Conservation (phyloP, 2,329 filamentous ascomycete species). For the Fusarium agapanthi region DNA sequence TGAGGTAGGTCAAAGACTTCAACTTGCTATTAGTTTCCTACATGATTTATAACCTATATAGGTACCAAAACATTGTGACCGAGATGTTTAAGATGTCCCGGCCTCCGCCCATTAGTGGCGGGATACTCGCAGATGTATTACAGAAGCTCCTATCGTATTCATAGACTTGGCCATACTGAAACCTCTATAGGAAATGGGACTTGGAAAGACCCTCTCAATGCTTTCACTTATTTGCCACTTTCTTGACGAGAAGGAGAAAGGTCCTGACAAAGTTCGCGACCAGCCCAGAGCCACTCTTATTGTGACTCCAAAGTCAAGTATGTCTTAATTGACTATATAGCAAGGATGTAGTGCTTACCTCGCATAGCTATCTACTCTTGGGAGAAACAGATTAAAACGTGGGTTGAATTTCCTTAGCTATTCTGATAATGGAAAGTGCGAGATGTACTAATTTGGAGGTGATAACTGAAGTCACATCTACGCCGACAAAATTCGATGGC, state of each 20-base stretch:
- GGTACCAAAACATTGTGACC: not conserved
- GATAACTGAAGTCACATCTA: not conserved
- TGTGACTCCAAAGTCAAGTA: not conserved
- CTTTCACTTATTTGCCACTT: not conserved
- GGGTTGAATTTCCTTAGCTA: not conserved
- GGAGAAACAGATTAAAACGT: not conserved
- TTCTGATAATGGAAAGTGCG: not conserved
- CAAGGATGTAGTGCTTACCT: not conserved
- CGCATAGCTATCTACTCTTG: not conserved
- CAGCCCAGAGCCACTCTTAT: not conserved
- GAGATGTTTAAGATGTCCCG: not conserved
- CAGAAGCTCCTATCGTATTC: not conserved
- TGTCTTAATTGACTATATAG: not conserved
- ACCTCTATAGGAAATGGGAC: not conserved
- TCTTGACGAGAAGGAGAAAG: not conserved
- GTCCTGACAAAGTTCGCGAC: not conserved
- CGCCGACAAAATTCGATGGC: not conserved
- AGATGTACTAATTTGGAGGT: not conserved
- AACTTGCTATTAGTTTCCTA: not conserved
- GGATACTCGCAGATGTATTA: conserved; percentile 45
- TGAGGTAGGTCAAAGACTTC: not conserved
- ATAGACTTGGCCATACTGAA: not conserved
- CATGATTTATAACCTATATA: not conserved
- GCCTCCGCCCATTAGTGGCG: conserved; percentile 27
- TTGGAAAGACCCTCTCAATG: not conserved